Base-by-base conservation (phyloP, 2,329 filamentous ascomycete genomes). In the Cladophialophora chaetospira region DNA sequence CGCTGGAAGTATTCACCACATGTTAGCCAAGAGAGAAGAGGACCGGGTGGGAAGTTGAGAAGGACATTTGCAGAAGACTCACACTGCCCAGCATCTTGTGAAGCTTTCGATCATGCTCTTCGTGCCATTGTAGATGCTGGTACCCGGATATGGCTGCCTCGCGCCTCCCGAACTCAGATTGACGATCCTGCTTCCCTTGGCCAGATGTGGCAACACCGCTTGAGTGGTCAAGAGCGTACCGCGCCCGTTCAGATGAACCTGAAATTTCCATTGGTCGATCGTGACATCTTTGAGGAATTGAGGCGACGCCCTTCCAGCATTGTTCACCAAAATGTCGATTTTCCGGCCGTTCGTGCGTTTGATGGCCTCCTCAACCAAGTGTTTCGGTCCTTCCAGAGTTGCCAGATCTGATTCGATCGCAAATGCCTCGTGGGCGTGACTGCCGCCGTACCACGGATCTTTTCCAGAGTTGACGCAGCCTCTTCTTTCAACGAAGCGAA, bases 21-120 rank as follows among this genome's bases (percentile, higher is more conserved):
- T 8, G 4, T 13, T 15, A 45, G 42, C 3, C 17, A 21, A 3
- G 25, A 19, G 15, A 33, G 17, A 15, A 15, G 17, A 35, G 13
- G 26, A 8, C n/a, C 5, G 28, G 10, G 13, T n/a, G 1, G 13
- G 36, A 21, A 10, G 13, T 10, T 26, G 25, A 9, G 26, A 19
- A 28, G 19, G 17, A 38, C 17, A 26, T 26, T 8, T 8, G 38
- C 17, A 11, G 21, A 17, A 11, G 1, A 46, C 50, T 53, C 21
- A 53, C 50, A 53, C 50, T 10, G 72, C 71, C 73, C 77, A 79
- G 36, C 70, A 71, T 21, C 70, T 67, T 1, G 77, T 80, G 53
- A 79, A 77, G 2, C 70, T 71, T 59, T 79, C 77, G 1, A 78
- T 70, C 74, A 79, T 78, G n/a, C 74, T 75, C 63, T 80, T 80